Base-by-base conservation (phyloP, 2,329 filamentous ascomycete species). In the Mycosphaerella sp. region DNA sequence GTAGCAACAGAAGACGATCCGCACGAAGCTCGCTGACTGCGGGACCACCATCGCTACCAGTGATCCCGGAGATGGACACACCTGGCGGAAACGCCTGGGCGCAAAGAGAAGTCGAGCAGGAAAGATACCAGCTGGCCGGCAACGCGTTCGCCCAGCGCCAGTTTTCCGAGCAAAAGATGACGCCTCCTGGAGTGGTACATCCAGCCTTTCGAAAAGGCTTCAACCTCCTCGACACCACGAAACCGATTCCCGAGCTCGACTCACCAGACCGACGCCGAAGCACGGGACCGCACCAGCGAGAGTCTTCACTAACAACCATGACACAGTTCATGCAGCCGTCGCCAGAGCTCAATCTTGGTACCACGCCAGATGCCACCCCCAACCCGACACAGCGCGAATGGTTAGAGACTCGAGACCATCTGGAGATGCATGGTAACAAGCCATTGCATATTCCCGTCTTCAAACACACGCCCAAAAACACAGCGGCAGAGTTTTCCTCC, bases 371-470 rank as follows among this genome's bases (percentile, higher is more conserved):
- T 12, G 31, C 39, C 23, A 58, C 59, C 6, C 59, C 59, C 2
- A 32, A 65, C 39, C 67, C 66, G 11, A 75, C 74, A 1, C 59
- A 60, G 9, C 69, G 74, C 51, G 72, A 63, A 11, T 62, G 64
- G 39, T 70, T 76, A 29, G 74, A 77, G 60, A 66, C 69, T 21
- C 66, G 64, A 31, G 62, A 60, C 1, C 73, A 76, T 62, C 56
- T 64, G 31, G 48, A 52, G 3, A 42, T 56, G 31, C 63, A 64
- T 39, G 48, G 69, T 64, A 61, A 66, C 67, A 57, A 66, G 63
- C 66, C 70, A 62, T 57, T 61, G 45, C 63, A 61, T 46, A 61
- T 57, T 10, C 60, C 66, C 2, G 64, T 67, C 21, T 63, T 62
- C 56, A 56, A 48, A 14, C 61, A 59, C 29, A 63, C 67, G 1